phyloP scores from a whole-genome alignment of 257 asterid species.

The Solanum gandarillasii region DNA sequence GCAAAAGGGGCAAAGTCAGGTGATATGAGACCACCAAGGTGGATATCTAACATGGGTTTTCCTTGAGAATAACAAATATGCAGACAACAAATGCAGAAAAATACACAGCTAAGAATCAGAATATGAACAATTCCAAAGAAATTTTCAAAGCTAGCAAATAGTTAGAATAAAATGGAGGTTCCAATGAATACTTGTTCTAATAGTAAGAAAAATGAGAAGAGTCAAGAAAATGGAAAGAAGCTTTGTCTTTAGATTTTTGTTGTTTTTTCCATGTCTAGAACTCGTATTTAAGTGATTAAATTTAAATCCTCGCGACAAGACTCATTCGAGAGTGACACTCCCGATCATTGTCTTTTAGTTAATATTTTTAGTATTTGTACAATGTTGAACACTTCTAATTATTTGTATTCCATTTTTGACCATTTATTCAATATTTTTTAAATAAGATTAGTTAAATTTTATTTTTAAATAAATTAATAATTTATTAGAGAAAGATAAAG shows the following conservation, averaged over 20 bases:
- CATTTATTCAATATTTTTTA: too few relatives aligned
- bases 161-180: neutral
- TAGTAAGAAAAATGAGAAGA: neutral
- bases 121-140: neutral
- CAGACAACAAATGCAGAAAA: neutral
- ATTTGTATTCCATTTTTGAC: neutral
- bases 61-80: neutral
- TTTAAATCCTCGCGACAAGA: too few relatives aligned
- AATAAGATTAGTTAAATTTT: too few relatives aligned
- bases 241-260: neutral
- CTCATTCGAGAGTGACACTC: neutral
- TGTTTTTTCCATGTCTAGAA: accelerated
- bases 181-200: neutral
- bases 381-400: neutral
- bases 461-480: too few relatives aligned
- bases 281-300: too few relatives aligned
- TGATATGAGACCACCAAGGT: constrained; percentile 26
- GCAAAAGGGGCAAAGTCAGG: constrained; percentile 30
- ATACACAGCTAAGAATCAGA: neutral
- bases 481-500: too few relatives aligned
- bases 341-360: neutral
- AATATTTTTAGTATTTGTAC: neutral
- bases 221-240: neutral
- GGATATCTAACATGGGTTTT: constrained; percentile 8
- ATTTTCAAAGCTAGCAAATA: neutral